Percentiles rank a stretch among this genome's conserved stretches.
Evolutionary conservation across 352 stramenopile species (phyloP).

Genomic region (Peronosclerospora sorghi): DNA sequence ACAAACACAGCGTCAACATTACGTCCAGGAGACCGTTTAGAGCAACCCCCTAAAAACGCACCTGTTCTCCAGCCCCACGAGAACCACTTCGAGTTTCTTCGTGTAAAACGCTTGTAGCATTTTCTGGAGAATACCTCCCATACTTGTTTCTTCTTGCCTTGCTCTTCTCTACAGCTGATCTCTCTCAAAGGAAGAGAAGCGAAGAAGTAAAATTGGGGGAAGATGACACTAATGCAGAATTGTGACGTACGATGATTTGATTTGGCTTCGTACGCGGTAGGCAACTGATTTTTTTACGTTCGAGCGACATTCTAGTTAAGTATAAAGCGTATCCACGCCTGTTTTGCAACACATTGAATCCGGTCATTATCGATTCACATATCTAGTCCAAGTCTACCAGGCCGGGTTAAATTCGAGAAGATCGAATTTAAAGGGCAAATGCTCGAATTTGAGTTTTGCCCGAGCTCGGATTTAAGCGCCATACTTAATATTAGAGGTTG

Average conservation of each 20-base stretch:
- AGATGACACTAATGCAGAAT: background rate
- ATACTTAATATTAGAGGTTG: too few species aligned
- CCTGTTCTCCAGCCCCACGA: conserved; percentile 96
- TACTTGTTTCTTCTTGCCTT: conserved; percentile 24
- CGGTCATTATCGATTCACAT: too few species aligned
- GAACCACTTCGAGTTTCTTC: conserved; percentile 94
- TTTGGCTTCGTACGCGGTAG: background rate
- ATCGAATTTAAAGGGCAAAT: too few species aligned
- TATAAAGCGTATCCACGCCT: too few species aligned
- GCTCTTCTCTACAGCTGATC: background rate
- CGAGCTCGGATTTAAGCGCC: too few species aligned
- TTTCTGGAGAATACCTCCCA: conserved; percentile 90
- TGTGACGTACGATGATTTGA: background rate
- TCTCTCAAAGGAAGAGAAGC: too few species aligned
- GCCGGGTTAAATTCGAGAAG: too few species aligned
- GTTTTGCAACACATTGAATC: too few species aligned
- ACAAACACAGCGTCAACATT: background rate
- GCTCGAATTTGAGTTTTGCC: too few species aligned
- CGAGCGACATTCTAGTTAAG: background rate
- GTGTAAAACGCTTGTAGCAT: conserved; percentile 95
- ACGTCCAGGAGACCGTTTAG: too few species aligned
- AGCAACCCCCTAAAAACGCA: conserved; percentile 16
- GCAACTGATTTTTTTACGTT: conserved; percentile 1
- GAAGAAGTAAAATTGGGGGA: too few species aligned
- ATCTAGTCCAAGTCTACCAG: too few species aligned